Evolutionary conservation across 345 rosid species (phyloP), one percentile per base, ranked within the genome.

Genomic region (Citrus medica): DNA sequence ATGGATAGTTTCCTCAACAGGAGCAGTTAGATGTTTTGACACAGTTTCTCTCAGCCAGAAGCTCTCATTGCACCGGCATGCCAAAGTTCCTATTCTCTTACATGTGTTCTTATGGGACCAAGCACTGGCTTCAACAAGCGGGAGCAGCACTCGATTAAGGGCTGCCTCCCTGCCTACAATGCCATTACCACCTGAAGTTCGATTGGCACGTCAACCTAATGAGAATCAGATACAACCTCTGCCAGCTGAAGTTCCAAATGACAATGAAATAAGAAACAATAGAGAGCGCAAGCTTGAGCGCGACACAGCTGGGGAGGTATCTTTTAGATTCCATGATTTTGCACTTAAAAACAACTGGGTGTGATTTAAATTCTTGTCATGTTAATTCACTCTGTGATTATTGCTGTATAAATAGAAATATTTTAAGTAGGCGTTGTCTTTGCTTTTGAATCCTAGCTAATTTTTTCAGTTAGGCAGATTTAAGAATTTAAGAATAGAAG

Each of bases 11-110:
- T 92, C 90, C 0, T 87, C 99, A 19, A 91, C 95, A 1, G 99
- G 98, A 83, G 97, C 99, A 1, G 78, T 96, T 25, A 82, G 95
- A 58, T 96, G 97, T 82, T 90, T 80, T 7, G 98, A 96, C 83
- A 90, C 98, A 0, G 92, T 92, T 64, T 96, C 99, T 0, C 83
- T 96, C 5, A 94, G 98, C 89, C 99, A 90, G 76, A 96, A 96
- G 84, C 94, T 96, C 16, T 96, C 99, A 6, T 78, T 92, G 16
- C 99, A 92, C 81, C 90, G 97, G 65, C 99, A 94, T 65, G 97
- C 97, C 35, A 92, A 90, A 63, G 90, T 85, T 28, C 87, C 90
- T 30, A 92, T 96, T 64, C 80, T 88, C 42, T 75, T 96, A 27
- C 97, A 94, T 6, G 86, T 92, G 8, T 83, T 96, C 79, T 85